A percentile compares a stretch with the other conserved stretches of the same genome.
These are phyloP conservation scores for Oryza australiensis DNA, from an alignment of 176 grass and related monocot species.

Conservation along the genomic window DNA sequence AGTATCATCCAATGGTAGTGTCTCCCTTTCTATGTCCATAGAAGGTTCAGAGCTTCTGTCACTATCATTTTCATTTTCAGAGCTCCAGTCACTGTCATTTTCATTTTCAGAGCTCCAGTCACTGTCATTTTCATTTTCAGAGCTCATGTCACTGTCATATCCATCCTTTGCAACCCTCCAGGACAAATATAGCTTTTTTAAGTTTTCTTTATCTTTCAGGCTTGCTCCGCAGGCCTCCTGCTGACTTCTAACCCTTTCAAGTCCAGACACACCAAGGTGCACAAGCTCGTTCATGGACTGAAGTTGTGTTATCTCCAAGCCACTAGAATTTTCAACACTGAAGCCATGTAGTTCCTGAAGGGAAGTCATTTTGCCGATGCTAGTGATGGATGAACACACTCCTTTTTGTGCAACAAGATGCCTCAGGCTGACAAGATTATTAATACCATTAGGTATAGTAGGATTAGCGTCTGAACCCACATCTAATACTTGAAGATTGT, in stretches of 20 bases:
- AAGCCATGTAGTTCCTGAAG: neutral
- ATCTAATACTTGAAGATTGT: constrained; percentile 51
- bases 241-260: neutral
- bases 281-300: no score
- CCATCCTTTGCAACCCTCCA: neutral
- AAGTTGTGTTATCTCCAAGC: no score
- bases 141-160: no score
- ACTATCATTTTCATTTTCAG: neutral
- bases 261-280: no score
- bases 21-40: no score
- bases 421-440: constrained; percentile 13
- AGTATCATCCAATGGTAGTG: no score
- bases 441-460: neutral
- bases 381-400: neutral
- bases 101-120: no score
- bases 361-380: no score
- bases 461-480: no score
- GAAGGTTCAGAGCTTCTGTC: neutral
- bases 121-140: no score
- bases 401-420: neutral
- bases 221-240: neutral
- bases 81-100: neutral
- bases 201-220: neutral
- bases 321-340: no score
- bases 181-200: constrained; percentile 4